phyloP scores from a whole-genome alignment of 495 filamentous ascomycete genomes.

The Penicillium lividum region DNA sequence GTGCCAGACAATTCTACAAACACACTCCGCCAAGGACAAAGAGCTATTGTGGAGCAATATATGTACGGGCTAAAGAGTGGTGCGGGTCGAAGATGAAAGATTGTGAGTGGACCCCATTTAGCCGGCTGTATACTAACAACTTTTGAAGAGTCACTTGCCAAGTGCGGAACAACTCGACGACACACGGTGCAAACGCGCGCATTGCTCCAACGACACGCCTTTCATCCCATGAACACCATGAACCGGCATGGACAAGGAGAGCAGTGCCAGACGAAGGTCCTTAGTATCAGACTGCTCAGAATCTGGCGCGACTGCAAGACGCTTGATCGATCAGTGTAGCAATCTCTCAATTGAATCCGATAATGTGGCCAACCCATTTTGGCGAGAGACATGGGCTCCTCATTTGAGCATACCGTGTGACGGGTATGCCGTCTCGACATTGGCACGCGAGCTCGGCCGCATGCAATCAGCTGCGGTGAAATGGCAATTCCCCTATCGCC shows the following conservation, averaged over 20 bases:
- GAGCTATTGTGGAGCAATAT: not conserved
- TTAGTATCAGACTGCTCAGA: no score
- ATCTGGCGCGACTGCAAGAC: not conserved
- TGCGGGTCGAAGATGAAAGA: constrained; percentile 4
- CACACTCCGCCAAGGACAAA: constrained; percentile 2
- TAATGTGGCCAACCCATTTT: constrained; percentile 5
- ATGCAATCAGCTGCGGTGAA: not conserved
- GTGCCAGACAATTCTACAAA: not conserved
- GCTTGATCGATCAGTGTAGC: not conserved
- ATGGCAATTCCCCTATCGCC: not conserved
- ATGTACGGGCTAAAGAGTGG: not conserved
- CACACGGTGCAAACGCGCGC: not conserved
- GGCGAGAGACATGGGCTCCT: not conserved
- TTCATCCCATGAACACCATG: no score
- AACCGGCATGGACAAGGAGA: no score
- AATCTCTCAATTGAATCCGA: constrained; percentile 1
- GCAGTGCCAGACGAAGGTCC: no score
- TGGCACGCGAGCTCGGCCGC: not conserved
- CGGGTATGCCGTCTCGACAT: not conserved
- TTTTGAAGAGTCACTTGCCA: not conserved
- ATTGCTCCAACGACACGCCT: not conserved
- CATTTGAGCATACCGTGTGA: constrained; percentile 1
- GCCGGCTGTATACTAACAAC: not conserved
- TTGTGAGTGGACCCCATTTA: constrained; percentile 4
- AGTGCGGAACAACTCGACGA: not conserved